Evolutionary conservation across 306 rosid species (phyloP), one percentile per base, ranked within the genome.

Genomic region (Vicia faba): DNA sequence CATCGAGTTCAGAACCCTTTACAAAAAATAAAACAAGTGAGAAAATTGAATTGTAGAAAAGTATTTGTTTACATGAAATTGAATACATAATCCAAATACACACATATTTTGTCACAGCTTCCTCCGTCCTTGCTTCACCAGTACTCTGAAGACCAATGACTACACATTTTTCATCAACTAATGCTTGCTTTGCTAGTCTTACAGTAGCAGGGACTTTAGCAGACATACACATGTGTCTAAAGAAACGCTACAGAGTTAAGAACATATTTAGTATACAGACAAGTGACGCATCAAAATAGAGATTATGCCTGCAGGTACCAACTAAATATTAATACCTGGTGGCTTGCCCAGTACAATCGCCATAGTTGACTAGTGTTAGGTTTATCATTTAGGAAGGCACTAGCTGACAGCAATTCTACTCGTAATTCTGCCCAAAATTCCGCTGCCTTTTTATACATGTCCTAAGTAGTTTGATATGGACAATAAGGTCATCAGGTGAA

Each of bases 71-170:
- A 38, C 54, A 62, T 43, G 61, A 51, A 87, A 19, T 72, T 13
- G 20, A 61, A 64, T 57, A 76, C 49, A 76, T 43, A 66, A 74
- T 74, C 56, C 59, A 59, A 71, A 51, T 26, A 84, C 97, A 35
- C 80, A 93, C 99, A 79, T 93, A 93, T 93, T 91, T 93, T 75
- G 91, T 86, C 71, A 93, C 91, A 69, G 97, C 97, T 78, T 93
- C 99, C 85, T 93, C 99, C 9, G 96, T 93, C 79, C 99, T 84
- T 16, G 99, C 97, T 84, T 93, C 99, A 78, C 99, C 99, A 9
- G 99, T 93, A 78, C 99, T 93, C 89, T 93, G 99, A 84, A 93
- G 96, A 70, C 99, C 99, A 82, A 93, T 79, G 53, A 93, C 99
- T 67, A 93, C 96, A 86, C 96, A 83, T 55, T 93, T 93, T 59